Percentiles rank a stretch among this genome's conserved stretches.
Evolutionary conservation across 148 eudicot species (phyloP).

Genomic region (Chenopodium formosanum): DNA sequence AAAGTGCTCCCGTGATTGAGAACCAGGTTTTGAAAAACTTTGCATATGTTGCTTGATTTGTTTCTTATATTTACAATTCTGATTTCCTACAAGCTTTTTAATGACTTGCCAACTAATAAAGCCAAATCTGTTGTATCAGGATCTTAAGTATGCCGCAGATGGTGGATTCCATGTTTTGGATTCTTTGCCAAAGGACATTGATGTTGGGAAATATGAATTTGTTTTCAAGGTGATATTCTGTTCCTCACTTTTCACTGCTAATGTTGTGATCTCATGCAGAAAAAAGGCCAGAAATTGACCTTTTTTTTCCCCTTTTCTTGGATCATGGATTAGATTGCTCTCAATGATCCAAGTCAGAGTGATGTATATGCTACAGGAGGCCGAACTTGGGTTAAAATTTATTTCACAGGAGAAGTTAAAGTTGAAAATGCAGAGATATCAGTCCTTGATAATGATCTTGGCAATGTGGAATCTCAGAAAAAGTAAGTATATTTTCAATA

Average conservation of each 20-base stretch:
- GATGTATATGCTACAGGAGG: conserved; percentile 66
- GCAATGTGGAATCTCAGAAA: conserved; percentile 61
- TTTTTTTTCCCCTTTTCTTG: not conserved
- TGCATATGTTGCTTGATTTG: not conserved
- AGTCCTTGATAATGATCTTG: conserved; percentile 70
- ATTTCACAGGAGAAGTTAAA: conserved; percentile 60
- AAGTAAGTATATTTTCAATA: conserved; percentile 40
- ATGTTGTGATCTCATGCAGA: not conserved
- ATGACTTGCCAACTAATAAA: conserved; percentile 16
- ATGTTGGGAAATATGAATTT: conserved; percentile 76
- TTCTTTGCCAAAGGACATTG: conserved; percentile 55
- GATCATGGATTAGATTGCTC: conserved; percentile 45
- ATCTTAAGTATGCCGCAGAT: conserved; percentile 66
- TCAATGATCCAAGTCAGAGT: conserved; percentile 63
- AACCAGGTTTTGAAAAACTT: conserved; percentile 52
- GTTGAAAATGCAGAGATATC: conserved; percentile 70
- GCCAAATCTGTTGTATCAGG: conserved; percentile 38
- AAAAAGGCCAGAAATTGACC: not conserved
- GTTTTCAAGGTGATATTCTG: conserved; percentile 58
- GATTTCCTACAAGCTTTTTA: conserved; percentile 11
- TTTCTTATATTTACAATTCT: not conserved
- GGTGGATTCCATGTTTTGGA: conserved; percentile 66
- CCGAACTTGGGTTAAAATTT: conserved; percentile 51
- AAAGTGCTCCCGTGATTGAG: conserved; percentile 63
- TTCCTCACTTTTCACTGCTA: not conserved